Base-by-base conservation (phyloP, 1,284 basidiomycete species). In the Neolentinus lepideus region DNA sequence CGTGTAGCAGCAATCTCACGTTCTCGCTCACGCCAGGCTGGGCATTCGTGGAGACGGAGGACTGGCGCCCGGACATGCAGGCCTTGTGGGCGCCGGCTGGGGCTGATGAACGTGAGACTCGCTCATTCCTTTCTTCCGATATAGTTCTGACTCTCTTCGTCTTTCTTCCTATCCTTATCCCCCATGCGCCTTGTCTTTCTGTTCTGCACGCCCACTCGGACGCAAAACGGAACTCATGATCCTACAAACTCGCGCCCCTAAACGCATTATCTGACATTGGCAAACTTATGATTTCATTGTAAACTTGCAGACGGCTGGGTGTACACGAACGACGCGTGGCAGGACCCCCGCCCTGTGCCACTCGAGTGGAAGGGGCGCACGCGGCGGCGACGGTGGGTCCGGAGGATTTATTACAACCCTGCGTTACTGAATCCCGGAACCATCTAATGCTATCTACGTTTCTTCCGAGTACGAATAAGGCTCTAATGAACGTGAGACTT, bases 251-350 rank as follows among this genome's bases (percentile, higher is more conserved):
- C 51, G 12, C 54, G 43, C 19, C 31, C 21, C 24, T 54, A 24
- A 38, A 19, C 56, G 31, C 29, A 19, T 55, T 46, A 22, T 56
- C 26, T 36, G 27, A 35, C 29, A 55, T 38, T 38, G 56, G 11
- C 6, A 4, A 31, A 31, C 29, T 31, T 12, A 4, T 12, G 29
- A 31, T 12, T 31, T 9, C 53, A 46, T 46, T 46, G 43, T 4
- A 10, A 16, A 19, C 19, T 16, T 58, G 1, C 57, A 84, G 88
- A 79, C 63, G 88, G 87, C 3, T 90, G 88, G 87, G 79, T 88
- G 14, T 90, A 90, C 62, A 85, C 85, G 2, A 86, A 87, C 57
- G 86, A 90, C 59, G 70, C 75, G 0, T 90, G 88, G 88, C 71
- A 78, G 10, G 74, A 81, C 52, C 74, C 80, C 0, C 71, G 71